Evolutionary conservation across 768 basidiomycete species (phyloP), one percentile per base, ranked within the genome.

Genomic region (Flagelloscypha sp.): DNA sequence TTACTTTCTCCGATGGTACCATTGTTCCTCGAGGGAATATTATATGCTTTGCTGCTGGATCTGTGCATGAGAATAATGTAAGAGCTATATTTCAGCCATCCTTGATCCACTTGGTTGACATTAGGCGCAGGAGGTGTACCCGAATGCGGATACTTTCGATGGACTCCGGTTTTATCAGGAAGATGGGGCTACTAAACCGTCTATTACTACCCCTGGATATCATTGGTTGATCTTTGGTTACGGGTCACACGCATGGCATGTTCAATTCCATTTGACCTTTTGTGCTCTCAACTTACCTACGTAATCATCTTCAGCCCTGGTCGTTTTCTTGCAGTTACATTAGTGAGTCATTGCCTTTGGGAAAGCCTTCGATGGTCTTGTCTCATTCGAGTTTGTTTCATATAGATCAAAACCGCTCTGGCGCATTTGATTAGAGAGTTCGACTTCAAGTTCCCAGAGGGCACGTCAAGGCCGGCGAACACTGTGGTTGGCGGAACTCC

Each of bases 121-220:
- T 27, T 9, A 27, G 9, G 25, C 17, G 7, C 25, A 56, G 57
- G 52, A 50, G 11, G 45, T 55, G 13, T 78, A 74, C 44, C 41
- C 52, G n/a, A 56, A 68, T 33, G 52, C 74, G 0, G 45, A 53
- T 20, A 48, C 51, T 2, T 67, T 77, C 36, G 54, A 68, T 27
- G 65, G 62, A 0, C 71, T 72, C 52, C 63, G 74, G 5, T 76
- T 72, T 45, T 48, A 55, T 0, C 51, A 65, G 7, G 55, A 57
- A 2, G 58, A 52, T 2, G 63, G 65, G 15, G 43, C 31, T 13
- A 36, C 41, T 6, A 61, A 56, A 33, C 52, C 67, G 28, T 63
- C 62, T 27, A 50, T 59, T 15, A 54, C 58, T 9, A 49, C 61
- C 21, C 34, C 50, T 25, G 21, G 49, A 44, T 36, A 44, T 7